Conservation (phyloP, 345 rosid genomes). For the Eucalyptus erythrocorys region DNA sequence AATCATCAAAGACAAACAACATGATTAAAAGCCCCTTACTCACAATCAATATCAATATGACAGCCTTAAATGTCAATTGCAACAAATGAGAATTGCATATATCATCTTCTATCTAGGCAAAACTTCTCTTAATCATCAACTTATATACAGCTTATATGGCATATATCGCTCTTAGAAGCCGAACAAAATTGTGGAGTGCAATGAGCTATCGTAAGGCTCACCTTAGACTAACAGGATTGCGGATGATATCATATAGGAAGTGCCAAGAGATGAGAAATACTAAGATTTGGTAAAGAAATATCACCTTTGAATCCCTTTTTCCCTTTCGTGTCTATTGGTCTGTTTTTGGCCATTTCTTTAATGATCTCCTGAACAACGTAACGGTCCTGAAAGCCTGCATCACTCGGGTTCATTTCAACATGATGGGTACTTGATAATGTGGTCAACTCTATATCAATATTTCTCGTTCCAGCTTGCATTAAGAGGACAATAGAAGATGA, state of each 20-base stretch:
- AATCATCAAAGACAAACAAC: neutral
- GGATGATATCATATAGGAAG: neutral
- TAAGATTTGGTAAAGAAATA: neutral
- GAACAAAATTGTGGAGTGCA: neutral
- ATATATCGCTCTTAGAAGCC: too few species aligned
- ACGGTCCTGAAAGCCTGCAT: conserved; percentile 96
- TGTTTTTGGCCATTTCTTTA: conserved; percentile 95
- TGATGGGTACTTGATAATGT: conserved; percentile 81
- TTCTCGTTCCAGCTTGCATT: conserved; percentile 84
- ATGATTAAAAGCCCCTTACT: neutral
- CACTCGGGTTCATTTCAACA: conserved; percentile 91
- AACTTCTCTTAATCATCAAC: neutral
- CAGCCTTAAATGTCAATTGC: neutral
- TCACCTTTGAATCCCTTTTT: conserved; percentile 80
- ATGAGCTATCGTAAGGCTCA: neutral
- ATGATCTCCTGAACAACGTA: conserved; percentile 92
- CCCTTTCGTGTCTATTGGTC: conserved; percentile 87
- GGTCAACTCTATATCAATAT: conserved; percentile 80
- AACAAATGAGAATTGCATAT: neutral
- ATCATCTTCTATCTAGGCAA: neutral
- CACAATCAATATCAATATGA: neutral
- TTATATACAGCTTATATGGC: neutral
- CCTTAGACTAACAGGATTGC: neutral
- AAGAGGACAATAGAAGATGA: neutral
- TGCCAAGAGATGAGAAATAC: neutral